Evolutionary conservation across 2,329 filamentous ascomycete genomes (phyloP).

Genomic region (Colletotrichum liriopes): DNA sequence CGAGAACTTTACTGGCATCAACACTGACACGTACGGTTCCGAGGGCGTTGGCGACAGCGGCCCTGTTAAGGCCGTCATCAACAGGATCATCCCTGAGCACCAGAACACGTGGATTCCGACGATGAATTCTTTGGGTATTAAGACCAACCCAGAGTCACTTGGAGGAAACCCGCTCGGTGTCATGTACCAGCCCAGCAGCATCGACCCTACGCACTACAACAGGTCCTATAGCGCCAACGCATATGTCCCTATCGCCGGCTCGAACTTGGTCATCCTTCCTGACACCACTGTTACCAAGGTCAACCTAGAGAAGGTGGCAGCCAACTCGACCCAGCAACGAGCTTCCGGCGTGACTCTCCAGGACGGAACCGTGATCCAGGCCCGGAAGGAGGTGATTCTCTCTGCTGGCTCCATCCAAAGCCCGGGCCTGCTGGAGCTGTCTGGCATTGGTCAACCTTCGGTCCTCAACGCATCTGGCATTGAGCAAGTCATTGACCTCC

Average conservation of each 20-base stretch:
- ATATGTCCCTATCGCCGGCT: conserved; percentile 58
- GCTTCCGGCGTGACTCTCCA: conserved; percentile 47
- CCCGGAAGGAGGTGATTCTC: conserved; percentile 53
- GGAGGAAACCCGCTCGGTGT: conserved; percentile 66
- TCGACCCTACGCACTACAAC: conserved; percentile 62
- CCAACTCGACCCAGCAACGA: background rate
- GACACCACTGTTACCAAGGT: conserved; percentile 56
- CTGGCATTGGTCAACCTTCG: conserved; percentile 66
- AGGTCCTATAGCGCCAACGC: conserved; percentile 63
- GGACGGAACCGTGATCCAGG: conserved; percentile 48
- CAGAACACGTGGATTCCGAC: conserved; percentile 62
- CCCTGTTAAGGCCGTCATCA: conserved; percentile 52
- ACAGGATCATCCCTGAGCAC: conserved; percentile 59
- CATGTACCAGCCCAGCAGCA: conserved; percentile 64
- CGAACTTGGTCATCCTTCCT: conserved; percentile 59
- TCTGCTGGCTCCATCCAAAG: conserved; percentile 67
- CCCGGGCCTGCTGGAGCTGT: conserved; percentile 70
- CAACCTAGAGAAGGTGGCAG: conserved; percentile 50
- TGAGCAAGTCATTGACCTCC: conserved; percentile 65
- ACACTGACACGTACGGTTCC: conserved; percentile 41
- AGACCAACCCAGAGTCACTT: conserved; percentile 61
- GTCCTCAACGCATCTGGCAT: conserved; percentile 66
- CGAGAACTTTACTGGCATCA: conserved; percentile 49
- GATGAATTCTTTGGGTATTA: conserved; percentile 60
- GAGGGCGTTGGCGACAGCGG: conserved; percentile 45